Conservation (phyloP, 1,284 basidiomycete species). For the Chondrostereum purpureum region DNA sequence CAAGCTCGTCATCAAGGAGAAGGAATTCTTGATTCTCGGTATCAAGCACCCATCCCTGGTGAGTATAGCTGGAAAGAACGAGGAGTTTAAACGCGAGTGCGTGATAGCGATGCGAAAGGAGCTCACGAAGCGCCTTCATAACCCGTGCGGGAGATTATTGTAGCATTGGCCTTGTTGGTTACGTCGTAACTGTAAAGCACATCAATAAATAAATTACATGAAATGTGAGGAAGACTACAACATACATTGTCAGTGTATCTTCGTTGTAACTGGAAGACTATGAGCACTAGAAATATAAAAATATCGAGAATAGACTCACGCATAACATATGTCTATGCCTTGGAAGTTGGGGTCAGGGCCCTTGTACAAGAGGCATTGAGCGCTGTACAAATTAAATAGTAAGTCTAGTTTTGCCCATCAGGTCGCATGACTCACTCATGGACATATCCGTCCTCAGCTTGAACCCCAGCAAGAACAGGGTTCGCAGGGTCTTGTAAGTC, state of each 20-base stretch:
- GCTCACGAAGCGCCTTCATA: slow-evolving; percentile 17
- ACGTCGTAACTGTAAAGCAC: slow-evolving; percentile 11
- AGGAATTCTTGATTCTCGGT: slow-evolving; percentile 19
- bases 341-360: slow-evolving; percentile 17
- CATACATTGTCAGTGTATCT: slow-evolving; percentile 19
- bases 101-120: background rate
- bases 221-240: too few species aligned
- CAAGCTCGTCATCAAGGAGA: slow-evolving; percentile 23
- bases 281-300: too few species aligned
- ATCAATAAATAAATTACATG: background rate
- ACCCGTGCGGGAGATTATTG: slow-evolving; percentile 18
- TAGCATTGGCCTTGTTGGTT: slow-evolving; percentile 16
- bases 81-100: background rate
- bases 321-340: slow-evolving; percentile 20
- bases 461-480: slow-evolving; percentile 19
- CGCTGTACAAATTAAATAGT: slow-evolving; percentile 4
- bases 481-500: slow-evolving; percentile 21
- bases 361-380: slow-evolving; percentile 19
- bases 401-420: background rate
- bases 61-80: slow-evolving; percentile 13
- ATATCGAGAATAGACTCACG: too few species aligned
- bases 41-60: slow-evolving; percentile 18
- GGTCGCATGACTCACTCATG: slow-evolving; percentile 17
- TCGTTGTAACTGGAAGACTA: slow-evolving; percentile 17
- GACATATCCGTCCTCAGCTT: slow-evolving; percentile 23